phyloP scores from a whole-genome alignment of 1,284 basidiomycete species.

The Papiliotrema laurentii region DNA sequence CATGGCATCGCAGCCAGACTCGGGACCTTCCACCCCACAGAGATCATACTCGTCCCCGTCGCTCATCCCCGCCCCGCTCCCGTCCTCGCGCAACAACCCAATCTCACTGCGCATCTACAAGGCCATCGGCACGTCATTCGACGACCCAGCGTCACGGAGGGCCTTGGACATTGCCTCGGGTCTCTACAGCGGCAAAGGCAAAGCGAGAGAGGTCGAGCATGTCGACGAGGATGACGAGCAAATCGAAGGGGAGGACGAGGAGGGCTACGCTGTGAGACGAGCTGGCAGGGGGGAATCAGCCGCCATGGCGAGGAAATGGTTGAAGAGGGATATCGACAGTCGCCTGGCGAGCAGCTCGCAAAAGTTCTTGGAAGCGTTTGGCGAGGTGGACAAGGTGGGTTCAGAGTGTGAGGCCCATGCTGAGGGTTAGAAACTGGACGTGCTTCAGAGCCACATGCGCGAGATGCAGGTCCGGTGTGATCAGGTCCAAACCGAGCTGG shows the following conservation, averaged over 20 bases:
- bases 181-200: conserved; percentile 55
- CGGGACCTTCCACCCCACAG: conserved; percentile 2
- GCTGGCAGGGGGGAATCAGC: conserved; percentile 41
- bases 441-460: conserved; percentile 66
- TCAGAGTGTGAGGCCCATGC: background rate
- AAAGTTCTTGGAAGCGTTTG: conserved; percentile 74
- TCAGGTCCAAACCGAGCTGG: conserved; percentile 72
- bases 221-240: conserved; percentile 16
- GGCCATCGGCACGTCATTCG: conserved; percentile 71
- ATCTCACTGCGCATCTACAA: conserved; percentile 81
- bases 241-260: conserved; percentile 10
- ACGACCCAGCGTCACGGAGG: conserved; percentile 71
- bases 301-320: conserved; percentile 66
- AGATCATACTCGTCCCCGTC: conserved; percentile 9
- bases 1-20: background rate
- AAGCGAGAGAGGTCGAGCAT: conserved; percentile 40
- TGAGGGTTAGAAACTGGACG: conserved; percentile 64
- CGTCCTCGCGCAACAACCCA: conserved; percentile 52
- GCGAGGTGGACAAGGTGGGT: conserved; percentile 78
- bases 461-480: conserved; percentile 78
- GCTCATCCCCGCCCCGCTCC: conserved; percentile 23
- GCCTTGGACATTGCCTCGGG: conserved; percentile 78
- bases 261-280: conserved; percentile 12
- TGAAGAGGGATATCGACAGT: conserved; percentile 77
- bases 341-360: conserved; percentile 73